Evolutionary conservation across 768 basidiomycete species (phyloP).

Genomic region (Mycena vitilis): DNA sequence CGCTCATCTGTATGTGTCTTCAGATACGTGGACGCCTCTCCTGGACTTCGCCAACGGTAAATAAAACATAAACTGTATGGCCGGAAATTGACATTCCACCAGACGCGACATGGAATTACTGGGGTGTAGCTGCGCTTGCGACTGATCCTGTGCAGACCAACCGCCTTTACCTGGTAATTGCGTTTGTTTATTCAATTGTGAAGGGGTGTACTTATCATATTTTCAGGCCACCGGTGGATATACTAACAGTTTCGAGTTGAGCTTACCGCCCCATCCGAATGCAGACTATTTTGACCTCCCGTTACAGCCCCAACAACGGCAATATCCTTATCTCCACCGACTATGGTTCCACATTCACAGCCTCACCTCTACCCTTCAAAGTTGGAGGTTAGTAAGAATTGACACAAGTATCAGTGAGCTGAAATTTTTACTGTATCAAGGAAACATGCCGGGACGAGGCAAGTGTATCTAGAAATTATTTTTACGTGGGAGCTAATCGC

Average conservation of each 20-base stretch:
- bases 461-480: neutral
- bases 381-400: conserved; percentile 59
- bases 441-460: conserved; percentile 71
- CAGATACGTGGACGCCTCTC: conserved; percentile 71
- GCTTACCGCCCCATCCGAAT: neutral
- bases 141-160: conserved; percentile 69
- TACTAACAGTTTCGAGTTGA: conserved; percentile 52
- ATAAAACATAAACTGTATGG: neutral
- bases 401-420: neutral
- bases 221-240: conserved; percentile 68
- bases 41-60: conserved; percentile 61
- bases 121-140: conserved; percentile 72
- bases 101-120: conserved; percentile 65
- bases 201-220: neutral
- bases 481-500: neutral
- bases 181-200: neutral
- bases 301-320: conserved; percentile 68
- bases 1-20: neutral
- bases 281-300: conserved; percentile 42
- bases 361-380: conserved; percentile 69
- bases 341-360: conserved; percentile 65
- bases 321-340: conserved; percentile 71
- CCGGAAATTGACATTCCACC: neutral
- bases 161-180: conserved; percentile 62
- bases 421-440: conserved; percentile 43